phyloP scores from a whole-genome alignment of 2,329 filamentous ascomycete genomes.

The Blumeria hordei region DNA sequence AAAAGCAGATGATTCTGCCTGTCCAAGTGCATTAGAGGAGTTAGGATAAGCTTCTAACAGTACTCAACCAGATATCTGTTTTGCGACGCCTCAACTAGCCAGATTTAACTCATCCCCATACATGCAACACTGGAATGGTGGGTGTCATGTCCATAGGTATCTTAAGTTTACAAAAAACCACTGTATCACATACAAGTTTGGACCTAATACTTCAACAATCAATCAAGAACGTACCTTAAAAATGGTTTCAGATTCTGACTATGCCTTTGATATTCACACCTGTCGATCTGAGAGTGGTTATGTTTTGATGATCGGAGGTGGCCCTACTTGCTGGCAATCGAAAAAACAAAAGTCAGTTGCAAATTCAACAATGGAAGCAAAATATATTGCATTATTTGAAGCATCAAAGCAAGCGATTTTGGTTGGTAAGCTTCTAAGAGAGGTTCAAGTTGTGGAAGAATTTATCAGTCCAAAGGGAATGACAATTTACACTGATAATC shows the following conservation, averaged over 20 bases:
- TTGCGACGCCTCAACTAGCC: no score
- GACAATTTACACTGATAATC: background rate
- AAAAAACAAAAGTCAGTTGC: no score
- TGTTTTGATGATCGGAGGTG: no score
- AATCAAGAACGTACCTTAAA: no score
- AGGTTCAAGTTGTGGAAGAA: background rate
- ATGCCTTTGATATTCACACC: no score
- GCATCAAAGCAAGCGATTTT: background rate
- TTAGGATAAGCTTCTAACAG: background rate
- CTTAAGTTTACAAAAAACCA: background rate
- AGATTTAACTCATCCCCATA: background rate
- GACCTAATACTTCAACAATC: background rate
- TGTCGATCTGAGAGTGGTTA: no score
- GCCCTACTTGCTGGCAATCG: no score
- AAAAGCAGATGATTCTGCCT: no score
- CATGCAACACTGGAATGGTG: background rate
- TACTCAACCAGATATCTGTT: background rate
- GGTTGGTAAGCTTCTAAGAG: background rate
- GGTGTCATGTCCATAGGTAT: background rate
- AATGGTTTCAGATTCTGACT: no score
- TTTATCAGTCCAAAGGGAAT: background rate
- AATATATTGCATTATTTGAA: background rate
- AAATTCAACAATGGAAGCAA: no score
- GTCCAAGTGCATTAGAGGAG: no score
- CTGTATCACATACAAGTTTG: background rate